Percentiles rank a stretch among this genome's conserved stretches.
phyloP scores from a whole-genome alignment of 345 rosid species.

The Salix suchowensis region DNA sequence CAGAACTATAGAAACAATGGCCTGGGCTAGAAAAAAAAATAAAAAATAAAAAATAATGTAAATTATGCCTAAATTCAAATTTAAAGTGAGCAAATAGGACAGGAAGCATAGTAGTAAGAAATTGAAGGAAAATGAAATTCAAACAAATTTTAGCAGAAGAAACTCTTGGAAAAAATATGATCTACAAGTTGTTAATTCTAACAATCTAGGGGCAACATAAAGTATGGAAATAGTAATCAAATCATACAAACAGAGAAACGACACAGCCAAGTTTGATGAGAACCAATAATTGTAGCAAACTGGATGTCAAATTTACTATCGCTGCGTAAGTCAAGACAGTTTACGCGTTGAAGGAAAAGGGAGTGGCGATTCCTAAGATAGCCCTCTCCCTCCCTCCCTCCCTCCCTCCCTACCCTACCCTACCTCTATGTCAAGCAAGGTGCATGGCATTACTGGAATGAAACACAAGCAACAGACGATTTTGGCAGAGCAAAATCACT shows the following conservation, averaged over 20 bases:
- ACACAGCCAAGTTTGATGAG: background rate
- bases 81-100: background rate
- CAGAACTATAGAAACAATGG: background rate
- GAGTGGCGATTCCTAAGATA: background rate
- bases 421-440: background rate
- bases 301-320: background rate
- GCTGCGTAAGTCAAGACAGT: background rate
- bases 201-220: background rate
- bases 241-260: background rate
- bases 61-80: too few relatives aligned
- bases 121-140: background rate
- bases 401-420: too few relatives aligned
- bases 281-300: background rate
- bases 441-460: background rate
- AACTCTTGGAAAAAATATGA: background rate
- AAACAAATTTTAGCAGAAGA: background rate
- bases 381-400: too few relatives aligned
- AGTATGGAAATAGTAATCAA: background rate
- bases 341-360: background rate
- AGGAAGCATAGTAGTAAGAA: background rate
- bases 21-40: background rate
- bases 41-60: background rate
- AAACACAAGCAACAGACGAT: background rate
- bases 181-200: background rate
- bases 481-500: background rate